Percentiles rank a stretch among this genome's conserved stretches.
Evolutionary conservation across 2,329 filamentous ascomycete species (phyloP).

Genomic region (Colletotrichum musae): DNA sequence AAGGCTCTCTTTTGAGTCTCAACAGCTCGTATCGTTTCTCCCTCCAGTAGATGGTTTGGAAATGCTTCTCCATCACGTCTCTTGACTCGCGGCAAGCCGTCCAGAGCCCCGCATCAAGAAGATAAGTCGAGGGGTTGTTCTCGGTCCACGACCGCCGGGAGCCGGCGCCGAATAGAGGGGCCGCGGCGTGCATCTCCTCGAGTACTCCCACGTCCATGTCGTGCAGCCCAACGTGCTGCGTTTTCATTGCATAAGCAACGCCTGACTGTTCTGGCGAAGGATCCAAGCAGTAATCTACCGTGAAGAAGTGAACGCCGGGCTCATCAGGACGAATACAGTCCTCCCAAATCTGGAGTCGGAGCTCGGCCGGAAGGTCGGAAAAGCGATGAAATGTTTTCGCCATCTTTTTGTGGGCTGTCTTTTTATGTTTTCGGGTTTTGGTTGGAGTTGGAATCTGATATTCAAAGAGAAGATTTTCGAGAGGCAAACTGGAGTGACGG

Average conservation of each 20-base stretch:
- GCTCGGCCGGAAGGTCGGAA: not conserved
- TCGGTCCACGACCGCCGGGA: not conserved
- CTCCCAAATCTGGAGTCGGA: constrained; percentile 21
- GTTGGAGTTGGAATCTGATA: not conserved
- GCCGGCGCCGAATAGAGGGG: no score
- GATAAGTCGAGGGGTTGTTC: not conserved
- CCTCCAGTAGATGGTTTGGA: not conserved
- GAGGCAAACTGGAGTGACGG: no score
- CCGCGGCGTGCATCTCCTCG: not conserved
- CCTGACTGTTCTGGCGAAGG: no score
- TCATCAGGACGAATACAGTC: not conserved
- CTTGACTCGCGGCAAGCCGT: constrained; percentile 2
- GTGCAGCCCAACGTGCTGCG: not conserved
- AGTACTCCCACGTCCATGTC: not conserved
- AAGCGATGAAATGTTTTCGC: not conserved
- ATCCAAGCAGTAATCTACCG: not conserved
- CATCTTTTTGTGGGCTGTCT: not conserved
- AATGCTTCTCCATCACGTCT: not conserved
- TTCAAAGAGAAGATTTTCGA: no score
- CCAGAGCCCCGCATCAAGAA: constrained; percentile 12
- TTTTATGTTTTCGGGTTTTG: not conserved
- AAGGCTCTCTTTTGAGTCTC: not conserved
- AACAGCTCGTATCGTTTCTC: not conserved
- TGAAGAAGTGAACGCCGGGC: not conserved
- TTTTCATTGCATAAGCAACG: not conserved